Base-by-base conservation (phyloP, 139 green algal genomes). In the Closterium sp. region DNA sequence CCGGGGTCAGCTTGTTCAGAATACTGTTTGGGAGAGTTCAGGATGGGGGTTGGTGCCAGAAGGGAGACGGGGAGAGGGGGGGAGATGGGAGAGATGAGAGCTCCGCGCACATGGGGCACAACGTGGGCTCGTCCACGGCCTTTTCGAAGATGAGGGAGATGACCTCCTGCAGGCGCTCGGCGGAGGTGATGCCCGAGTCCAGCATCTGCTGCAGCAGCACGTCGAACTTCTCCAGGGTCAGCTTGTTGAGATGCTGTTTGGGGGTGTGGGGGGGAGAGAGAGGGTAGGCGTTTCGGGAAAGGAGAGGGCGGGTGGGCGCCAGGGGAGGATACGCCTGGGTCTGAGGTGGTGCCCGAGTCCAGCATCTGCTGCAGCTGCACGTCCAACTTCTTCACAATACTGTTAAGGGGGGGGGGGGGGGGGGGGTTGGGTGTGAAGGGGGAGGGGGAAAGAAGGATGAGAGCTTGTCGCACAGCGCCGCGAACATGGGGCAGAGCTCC, bases 1-100 rank as follows among this genome's bases (percentile, higher is more conserved):
- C 96, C 10, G 97, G 97, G n/a, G 98, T 99, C 85, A 99, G 96
- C 97, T 99, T 99, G 96, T 99, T 99, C 31, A 99, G 96, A 69
- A 98, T 95, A 36, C 93, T 93, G 90, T 2, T 1, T 9, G 85
- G 23, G 16, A n/a, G 21, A 43, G 25, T 9, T 4, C 9, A 7
- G 33, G 33, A 5, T 0, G 4, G 2, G n/a, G 76, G n/a, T 10
- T 12, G 81, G n/a, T 10, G 33, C 7, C 1, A 69, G 81, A 10
- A 3, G 81, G n/a, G 25, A 32, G 81, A 3, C 1, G 5, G 81
- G 5, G 69, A 30, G 33, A 36, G 33, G 84, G 19, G 12, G 12
- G 19, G 30, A 16, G 25, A 36, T 3, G n/a, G 35, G 33, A 4
- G 28, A 7, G 25, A 84, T 7, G 25, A 12, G 69, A 4, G n/a